A percentile compares a stretch with the other conserved stretches of the same genome.
These are phyloP conservation scores for Fragaria iinumae DNA, from an alignment of 306 rosid species.

Conservation along the genomic window DNA sequence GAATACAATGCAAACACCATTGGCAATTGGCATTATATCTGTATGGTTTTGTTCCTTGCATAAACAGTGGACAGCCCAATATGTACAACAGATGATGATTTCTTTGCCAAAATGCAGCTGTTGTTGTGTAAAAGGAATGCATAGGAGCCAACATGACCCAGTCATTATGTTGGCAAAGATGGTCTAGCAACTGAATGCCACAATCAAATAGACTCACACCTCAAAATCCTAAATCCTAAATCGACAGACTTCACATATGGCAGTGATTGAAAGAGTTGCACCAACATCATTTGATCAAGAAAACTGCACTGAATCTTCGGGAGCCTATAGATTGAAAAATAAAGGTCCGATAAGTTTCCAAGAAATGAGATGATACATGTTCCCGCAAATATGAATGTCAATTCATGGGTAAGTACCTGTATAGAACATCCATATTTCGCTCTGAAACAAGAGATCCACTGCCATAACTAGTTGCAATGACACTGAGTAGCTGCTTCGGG, in stretches of 20 bases:
- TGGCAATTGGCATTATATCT: too few relatives aligned
- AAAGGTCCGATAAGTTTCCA: not conserved
- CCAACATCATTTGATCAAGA: not conserved
- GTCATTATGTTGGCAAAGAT: not conserved
- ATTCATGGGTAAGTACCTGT: constrained; percentile 48
- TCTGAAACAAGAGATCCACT: constrained; percentile 74
- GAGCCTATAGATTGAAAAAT: not conserved
- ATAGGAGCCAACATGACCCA: not conserved
- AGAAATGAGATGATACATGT: not conserved
- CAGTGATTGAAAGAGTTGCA: constrained; percentile 11
- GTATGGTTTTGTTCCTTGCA: not conserved
- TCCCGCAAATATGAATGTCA: not conserved
- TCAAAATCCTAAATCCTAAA: not conserved
- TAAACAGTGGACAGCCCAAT: not conserved
- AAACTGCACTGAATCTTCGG: not conserved
- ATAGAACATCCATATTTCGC: constrained; percentile 64
- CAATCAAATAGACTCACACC: not conserved
- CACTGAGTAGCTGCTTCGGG: constrained; percentile 75
- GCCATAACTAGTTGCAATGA: constrained; percentile 82
- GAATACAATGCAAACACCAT: too few relatives aligned
- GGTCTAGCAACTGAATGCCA: not conserved
- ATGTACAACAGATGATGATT: not conserved
- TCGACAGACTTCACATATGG: not conserved
- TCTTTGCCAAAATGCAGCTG: not conserved
- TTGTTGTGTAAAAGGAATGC: not conserved